Evolutionary conservation across 2,329 filamentous ascomycete genomes (phyloP).

Genomic region (Cercospora sp.): DNA sequence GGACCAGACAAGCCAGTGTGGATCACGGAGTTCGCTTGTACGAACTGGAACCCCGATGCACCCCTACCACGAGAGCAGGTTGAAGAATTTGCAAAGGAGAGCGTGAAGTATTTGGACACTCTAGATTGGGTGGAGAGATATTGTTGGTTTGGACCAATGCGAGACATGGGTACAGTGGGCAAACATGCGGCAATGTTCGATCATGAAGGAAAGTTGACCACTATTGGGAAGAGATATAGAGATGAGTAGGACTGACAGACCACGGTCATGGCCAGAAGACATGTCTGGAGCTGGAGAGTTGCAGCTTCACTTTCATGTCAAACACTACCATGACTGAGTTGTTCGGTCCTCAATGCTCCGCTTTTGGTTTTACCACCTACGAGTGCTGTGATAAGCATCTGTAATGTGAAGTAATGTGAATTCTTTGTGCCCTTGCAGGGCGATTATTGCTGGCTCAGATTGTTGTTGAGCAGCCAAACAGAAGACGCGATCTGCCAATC

Average conservation of each 20-base stretch:
- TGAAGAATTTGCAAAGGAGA: constrained; percentile 34
- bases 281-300: not conserved
- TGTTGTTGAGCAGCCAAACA: not conserved
- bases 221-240: constrained; percentile 37
- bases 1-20: constrained; percentile 36
- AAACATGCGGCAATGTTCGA: constrained; percentile 36
- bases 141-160: constrained; percentile 39
- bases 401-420: not conserved
- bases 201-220: constrained; percentile 36
- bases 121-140: constrained; percentile 40
- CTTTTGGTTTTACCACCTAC: not conserved
- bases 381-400: not conserved
- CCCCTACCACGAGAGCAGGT: constrained; percentile 36
- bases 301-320: not conserved
- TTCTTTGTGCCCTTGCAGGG: not conserved
- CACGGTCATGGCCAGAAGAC: not conserved
- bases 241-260: constrained; percentile 25
- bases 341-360: not conserved
- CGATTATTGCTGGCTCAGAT: not conserved
- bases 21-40: constrained; percentile 39
- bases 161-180: constrained; percentile 37
- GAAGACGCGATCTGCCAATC: not conserved
- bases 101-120: constrained; percentile 36
- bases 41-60: constrained; percentile 36
- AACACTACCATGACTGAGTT: not conserved